phyloP scores from a whole-genome alignment of 495 filamentous ascomycete genomes.

The Tetracladium marchalianum region DNA sequence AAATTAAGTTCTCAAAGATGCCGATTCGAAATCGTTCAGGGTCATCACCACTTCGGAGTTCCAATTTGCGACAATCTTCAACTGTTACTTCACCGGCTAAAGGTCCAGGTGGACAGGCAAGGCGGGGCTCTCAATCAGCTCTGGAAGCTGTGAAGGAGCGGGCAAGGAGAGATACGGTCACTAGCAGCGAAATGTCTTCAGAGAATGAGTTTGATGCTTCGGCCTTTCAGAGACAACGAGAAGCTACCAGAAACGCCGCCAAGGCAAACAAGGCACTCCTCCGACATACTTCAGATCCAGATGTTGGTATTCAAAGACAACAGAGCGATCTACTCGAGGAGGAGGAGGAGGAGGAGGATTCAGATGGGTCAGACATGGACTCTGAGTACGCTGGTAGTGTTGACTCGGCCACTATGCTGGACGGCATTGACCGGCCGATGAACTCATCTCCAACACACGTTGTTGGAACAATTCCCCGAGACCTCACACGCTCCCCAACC shows the following conservation, averaged over 20 bases:
- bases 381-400: constrained; percentile 43
- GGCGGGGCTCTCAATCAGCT: constrained; percentile 68
- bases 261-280: constrained; percentile 32
- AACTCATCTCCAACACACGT: constrained; percentile 39
- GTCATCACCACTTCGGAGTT: constrained; percentile 68
- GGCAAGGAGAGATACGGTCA: constrained; percentile 73
- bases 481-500: constrained; percentile 43
- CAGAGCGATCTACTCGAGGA: constrained; percentile 43
- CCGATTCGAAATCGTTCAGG: constrained; percentile 78
- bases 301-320: constrained; percentile 29
- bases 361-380: constrained; percentile 44
- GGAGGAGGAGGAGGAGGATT: constrained; percentile 47
- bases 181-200: constrained; percentile 86
- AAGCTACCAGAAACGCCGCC: constrained; percentile 25
- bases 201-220: constrained; percentile 75
- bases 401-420: constrained; percentile 43
- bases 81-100: constrained; percentile 20
- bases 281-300: constrained; percentile 14
- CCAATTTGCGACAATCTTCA: constrained; percentile 31
- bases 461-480: constrained; percentile 43
- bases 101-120: constrained; percentile 7
- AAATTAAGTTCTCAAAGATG: constrained; percentile 94
- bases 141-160: constrained; percentile 66
- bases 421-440: constrained; percentile 34
- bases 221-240: constrained; percentile 44